Evolutionary conservation across 208 protist species (phyloP).

Genomic region (Acanthamoeba lenticulata): DNA sequence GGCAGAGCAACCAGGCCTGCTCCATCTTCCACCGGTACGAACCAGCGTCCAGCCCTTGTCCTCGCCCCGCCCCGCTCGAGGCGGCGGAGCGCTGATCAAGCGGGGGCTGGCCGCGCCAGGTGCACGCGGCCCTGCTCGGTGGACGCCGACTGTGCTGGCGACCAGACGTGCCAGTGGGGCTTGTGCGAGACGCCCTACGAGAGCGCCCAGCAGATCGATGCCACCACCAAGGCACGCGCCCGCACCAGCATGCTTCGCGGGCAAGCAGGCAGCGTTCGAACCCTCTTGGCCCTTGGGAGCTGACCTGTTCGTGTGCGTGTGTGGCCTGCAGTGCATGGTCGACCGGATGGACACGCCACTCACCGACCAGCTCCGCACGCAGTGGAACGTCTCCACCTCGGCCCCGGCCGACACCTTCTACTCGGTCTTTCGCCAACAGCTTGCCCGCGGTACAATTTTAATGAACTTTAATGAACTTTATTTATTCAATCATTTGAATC

Average conservation of each 20-base stretch:
- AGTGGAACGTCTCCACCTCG: neutral
- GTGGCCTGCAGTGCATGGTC: neutral
- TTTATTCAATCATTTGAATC: too few species aligned
- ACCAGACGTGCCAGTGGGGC: neutral
- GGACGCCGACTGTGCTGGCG: neutral
- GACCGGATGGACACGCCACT: neutral
- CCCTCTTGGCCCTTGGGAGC: neutral
- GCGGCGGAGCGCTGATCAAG: too few species aligned
- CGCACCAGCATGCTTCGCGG: neutral
- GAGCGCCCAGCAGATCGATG: neutral
- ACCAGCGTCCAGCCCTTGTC: neutral
- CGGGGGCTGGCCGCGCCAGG: too few species aligned
- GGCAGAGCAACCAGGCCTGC: neutral
- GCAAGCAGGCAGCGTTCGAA: neutral
- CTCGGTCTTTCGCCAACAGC: neutral
- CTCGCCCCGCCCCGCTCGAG: too few species aligned
- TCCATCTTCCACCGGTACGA: slow-evolving; percentile 13
- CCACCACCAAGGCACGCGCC: neutral
- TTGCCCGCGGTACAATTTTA: neutral
- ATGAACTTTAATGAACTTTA: too few species aligned
- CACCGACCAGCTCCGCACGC: neutral
- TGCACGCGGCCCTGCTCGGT: neutral
- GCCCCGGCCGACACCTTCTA: neutral
- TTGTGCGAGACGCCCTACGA: neutral
- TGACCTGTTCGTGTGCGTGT: neutral